phyloP scores from a whole-genome alignment of 495 filamentous ascomycete genomes.

The Bacidia gigantensis region DNA sequence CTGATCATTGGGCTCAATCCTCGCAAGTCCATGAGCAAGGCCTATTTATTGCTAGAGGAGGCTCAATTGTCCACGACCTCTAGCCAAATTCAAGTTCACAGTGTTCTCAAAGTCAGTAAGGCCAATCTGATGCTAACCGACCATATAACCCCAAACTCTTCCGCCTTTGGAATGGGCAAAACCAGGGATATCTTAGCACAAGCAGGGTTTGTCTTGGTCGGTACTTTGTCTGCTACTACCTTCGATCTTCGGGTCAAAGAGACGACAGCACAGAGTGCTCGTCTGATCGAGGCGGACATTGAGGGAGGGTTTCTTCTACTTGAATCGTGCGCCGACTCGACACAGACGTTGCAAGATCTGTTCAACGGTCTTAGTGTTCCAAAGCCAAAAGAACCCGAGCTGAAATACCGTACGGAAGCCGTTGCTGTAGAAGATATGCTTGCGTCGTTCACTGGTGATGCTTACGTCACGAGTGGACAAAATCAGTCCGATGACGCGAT shows the following conservation, averaged over 20 bases:
- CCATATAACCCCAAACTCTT: conserved; percentile 28
- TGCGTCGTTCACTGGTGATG: conserved; percentile 75
- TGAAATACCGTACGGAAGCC: conserved; percentile 78
- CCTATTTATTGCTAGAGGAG: conserved; percentile 64
- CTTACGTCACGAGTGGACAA: conserved; percentile 38
- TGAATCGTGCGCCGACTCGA: conserved; percentile 94
- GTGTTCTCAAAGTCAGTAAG: conserved; percentile 55
- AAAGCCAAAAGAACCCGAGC: conserved; percentile 58
- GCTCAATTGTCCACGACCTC: conserved; percentile 53
- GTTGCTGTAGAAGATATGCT: conserved; percentile 79
- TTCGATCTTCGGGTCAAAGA: conserved; percentile 43
- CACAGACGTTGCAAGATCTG: conserved; percentile 74
- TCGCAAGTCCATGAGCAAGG: conserved; percentile 55
- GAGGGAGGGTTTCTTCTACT: conserved; percentile 76
- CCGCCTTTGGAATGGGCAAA: conserved; percentile 20
- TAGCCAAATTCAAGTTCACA: conserved; percentile 43
- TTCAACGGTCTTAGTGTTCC: conserved; percentile 74
- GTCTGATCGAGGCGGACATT: conserved; percentile 65
- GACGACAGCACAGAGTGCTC: conserved; percentile 36
- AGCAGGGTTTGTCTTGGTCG: conserved; percentile 70
- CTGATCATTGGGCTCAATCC: conserved; percentile 81
- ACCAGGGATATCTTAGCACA: conserved; percentile 49
- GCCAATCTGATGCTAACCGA: conserved; percentile 73
- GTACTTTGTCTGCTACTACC: conserved; percentile 68
- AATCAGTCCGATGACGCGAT: conserved; percentile 4